Evolutionary conservation across 2,329 filamentous ascomycete genomes (phyloP).

Genomic region (Xylaria multiplex): DNA sequence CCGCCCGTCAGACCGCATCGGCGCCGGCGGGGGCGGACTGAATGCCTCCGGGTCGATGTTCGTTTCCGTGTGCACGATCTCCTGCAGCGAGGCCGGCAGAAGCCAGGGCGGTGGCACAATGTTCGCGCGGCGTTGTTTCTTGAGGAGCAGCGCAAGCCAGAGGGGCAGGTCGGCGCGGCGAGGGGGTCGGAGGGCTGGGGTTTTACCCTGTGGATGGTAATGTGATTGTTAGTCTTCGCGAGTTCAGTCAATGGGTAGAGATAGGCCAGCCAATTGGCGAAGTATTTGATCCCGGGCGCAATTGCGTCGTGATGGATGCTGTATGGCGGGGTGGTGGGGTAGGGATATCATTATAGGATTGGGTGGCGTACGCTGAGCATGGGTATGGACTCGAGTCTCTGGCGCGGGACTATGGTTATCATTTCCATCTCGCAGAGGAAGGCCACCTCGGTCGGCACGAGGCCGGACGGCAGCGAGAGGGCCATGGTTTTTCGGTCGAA

Average conservation of each 20-base stretch:
- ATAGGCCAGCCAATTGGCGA: conserved; percentile 1
- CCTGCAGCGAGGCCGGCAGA: conserved; percentile 75
- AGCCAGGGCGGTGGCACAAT: conserved; percentile 94
- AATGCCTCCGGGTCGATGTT: conserved; percentile 76
- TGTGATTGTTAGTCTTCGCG: background rate
- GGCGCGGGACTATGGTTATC: conserved; percentile 90
- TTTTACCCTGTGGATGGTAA: conserved; percentile 66
- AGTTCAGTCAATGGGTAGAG: background rate
- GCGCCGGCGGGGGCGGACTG: conserved; percentile 77
- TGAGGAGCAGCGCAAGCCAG: conserved; percentile 94
- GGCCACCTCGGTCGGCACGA: conserved; percentile 87
- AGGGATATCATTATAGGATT: background rate
- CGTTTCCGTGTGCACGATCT: conserved; percentile 84
- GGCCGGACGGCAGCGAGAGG: conserved; percentile 55
- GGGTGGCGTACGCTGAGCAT: conserved; percentile 78
- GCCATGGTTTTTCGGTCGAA: conserved; percentile 40
- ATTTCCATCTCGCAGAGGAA: conserved; percentile 98
- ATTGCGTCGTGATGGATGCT: conserved; percentile 25
- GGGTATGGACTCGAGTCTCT: conserved; percentile 85
- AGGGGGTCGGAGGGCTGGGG: conserved; percentile 80
- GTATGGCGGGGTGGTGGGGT: conserved; percentile 36
- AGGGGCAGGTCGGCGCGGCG: conserved; percentile 83
- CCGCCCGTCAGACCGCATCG: conserved; percentile 60
- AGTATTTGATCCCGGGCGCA: background rate
- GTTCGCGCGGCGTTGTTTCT: conserved; percentile 92